These are phyloP conservation scores for Isoetes taiwanensis DNA, from an alignment of 75 land plant genomes.

Conservation along the genomic window DNA sequence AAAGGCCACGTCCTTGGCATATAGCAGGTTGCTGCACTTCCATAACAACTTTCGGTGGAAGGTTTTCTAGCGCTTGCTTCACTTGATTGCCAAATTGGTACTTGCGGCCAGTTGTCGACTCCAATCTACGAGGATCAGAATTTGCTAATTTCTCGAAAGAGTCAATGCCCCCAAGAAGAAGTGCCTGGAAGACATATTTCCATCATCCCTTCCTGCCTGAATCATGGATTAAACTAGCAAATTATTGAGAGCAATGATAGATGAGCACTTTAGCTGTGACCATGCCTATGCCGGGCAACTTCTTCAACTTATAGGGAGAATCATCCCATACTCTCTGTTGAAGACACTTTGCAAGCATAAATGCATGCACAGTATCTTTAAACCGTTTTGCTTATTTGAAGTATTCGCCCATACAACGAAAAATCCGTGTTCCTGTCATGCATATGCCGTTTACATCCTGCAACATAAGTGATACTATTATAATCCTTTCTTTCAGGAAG, in stretches of 20 bases:
- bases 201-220: too few relatives aligned
- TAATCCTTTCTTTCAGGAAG: too few relatives aligned
- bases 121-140: conserved; percentile 91
- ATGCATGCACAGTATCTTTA: conserved; percentile 51
- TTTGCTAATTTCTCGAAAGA: conserved; percentile 56
- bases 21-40: too few relatives aligned
- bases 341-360: conserved; percentile 65
- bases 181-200: conserved; percentile 52
- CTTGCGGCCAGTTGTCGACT: conserved; percentile 79
- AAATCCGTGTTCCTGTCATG: conserved; percentile 70
- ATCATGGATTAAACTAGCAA: too few relatives aligned
- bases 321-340: conserved; percentile 90
- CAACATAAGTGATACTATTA: too few relatives aligned
- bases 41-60: conserved; percentile 83
- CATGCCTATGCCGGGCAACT: conserved; percentile 84
- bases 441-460: conserved; percentile 79
- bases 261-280: conserved; percentile 86
- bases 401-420: conserved; percentile 89
- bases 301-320: conserved; percentile 83
- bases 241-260: background rate
- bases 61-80: conserved; percentile 44
- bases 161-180: conserved; percentile 56
- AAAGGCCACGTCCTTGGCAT: too few relatives aligned
- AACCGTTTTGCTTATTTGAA: conserved; percentile 63
- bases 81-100: conserved; percentile 96